phyloP scores from a whole-genome alignment of 371 early-diverging fungal genomes.

The Dichotomocladium elegans region DNA sequence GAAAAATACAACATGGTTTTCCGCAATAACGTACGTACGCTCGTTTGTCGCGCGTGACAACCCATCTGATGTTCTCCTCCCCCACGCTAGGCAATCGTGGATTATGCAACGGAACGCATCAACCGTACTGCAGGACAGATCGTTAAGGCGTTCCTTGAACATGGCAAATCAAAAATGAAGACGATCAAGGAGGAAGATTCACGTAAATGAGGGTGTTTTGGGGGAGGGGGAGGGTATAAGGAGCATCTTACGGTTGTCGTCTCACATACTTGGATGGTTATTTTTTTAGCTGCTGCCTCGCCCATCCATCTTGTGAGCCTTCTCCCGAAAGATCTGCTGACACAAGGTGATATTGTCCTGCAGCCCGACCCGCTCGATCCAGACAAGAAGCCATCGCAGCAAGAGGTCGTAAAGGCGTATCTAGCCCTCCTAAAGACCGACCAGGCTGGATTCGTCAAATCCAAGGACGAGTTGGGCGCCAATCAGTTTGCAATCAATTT shows the following conservation, averaged over 20 bases:
- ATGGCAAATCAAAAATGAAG: constrained; percentile 43
- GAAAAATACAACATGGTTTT: constrained; percentile 74
- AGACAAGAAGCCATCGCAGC: constrained; percentile 35
- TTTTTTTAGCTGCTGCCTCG: constrained; percentile 43
- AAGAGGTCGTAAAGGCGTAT: constrained; percentile 58
- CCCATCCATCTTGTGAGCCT: constrained; percentile 53
- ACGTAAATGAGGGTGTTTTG: constrained; percentile 28
- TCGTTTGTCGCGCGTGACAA: not conserved
- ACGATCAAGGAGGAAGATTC: constrained; percentile 50
- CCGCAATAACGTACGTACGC: constrained; percentile 60
- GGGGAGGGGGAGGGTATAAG: too few species aligned
- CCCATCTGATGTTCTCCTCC: not conserved
- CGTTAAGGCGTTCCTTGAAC: constrained; percentile 53
- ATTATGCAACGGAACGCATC: constrained; percentile 58
- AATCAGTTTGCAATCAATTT: constrained; percentile 73
- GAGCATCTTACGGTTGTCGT: too few species aligned
- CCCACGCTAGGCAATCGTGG: constrained; percentile 49
- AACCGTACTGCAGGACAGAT: constrained; percentile 69
- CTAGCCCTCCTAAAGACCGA: constrained; percentile 65
- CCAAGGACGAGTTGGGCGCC: constrained; percentile 69
- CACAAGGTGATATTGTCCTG: constrained; percentile 53
- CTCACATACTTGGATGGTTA: not conserved
- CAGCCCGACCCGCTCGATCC: constrained; percentile 45
- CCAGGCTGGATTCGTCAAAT: constrained; percentile 59
- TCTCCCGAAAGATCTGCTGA: constrained; percentile 45